phyloP scores from a whole-genome alignment of 768 basidiomycete genomes.

The Boletus insuetus region DNA sequence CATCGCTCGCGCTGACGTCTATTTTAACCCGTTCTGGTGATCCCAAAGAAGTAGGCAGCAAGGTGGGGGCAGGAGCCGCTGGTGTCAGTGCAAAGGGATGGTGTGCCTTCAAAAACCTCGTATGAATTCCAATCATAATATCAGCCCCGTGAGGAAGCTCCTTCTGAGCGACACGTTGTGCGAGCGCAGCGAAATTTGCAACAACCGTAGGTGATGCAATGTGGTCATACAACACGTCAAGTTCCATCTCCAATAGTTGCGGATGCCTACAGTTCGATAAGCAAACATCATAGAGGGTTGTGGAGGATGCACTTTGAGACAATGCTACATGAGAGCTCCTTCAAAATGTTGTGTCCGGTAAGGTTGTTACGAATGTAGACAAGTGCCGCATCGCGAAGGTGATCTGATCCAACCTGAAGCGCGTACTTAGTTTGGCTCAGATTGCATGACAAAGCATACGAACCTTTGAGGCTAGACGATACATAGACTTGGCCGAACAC shows the following conservation, averaged over 20 bases:
- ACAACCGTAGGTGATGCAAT: slow-evolving; percentile 14
- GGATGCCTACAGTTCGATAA: slow-evolving; percentile 8
- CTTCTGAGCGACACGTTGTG: slow-evolving; percentile 11
- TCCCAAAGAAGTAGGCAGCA: too few species aligned
- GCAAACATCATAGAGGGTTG: not conserved
- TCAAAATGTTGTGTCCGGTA: slow-evolving; percentile 16
- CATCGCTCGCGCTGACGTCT: too few species aligned
- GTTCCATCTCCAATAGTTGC: slow-evolving; percentile 17
- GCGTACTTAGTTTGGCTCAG: too few species aligned
- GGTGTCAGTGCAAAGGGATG: not conserved
- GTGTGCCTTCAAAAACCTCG: slow-evolving; percentile 11
- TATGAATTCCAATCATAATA: slow-evolving; percentile 18
- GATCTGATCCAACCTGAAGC: too few species aligned
- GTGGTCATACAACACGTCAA: slow-evolving; percentile 14
- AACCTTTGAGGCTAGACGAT: too few species aligned
- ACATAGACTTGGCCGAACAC: too few species aligned
- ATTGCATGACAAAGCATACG: too few species aligned
- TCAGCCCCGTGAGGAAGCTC: slow-evolving; percentile 19
- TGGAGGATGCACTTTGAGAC: slow-evolving; percentile 11
- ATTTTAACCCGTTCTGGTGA: too few species aligned
- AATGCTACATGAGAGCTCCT: slow-evolving; percentile 18
- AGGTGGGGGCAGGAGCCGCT: too few species aligned
- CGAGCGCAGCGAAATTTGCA: slow-evolving; percentile 3
- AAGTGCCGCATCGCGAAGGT: too few species aligned
- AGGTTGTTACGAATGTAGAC: slow-evolving; percentile 3